Conservation (phyloP, 805 yeast genomes). For the Monosporozyma servazzii region DNA sequence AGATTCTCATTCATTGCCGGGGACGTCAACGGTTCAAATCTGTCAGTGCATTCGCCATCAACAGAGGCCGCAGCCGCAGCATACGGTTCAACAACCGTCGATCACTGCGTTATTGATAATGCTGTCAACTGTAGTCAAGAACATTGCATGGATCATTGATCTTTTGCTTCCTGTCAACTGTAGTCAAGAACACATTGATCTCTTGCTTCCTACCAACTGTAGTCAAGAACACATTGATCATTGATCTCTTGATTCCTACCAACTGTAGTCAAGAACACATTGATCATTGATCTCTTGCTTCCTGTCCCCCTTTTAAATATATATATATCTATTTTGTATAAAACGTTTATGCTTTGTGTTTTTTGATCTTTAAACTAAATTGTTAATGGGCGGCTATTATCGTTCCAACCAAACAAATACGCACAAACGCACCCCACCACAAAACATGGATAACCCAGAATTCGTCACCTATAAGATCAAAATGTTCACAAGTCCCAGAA, state of each 20-base stretch:
- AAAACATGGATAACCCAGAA: neutral
- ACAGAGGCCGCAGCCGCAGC: constrained; percentile 19
- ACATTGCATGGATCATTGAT: constrained; percentile 1
- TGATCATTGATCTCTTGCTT: neutral
- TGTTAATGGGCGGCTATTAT: neutral
- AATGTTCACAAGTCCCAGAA: neutral
- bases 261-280: constrained; percentile 31
- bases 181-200: too few species aligned
- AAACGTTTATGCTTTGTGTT: too few species aligned
- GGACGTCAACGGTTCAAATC: constrained; percentile 1
- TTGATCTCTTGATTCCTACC: constrained; percentile 43
- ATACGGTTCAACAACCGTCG: constrained; percentile 29
- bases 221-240: constrained; percentile 21
- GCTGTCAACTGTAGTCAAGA: constrained; percentile 37
- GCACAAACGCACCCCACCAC: too few species aligned
- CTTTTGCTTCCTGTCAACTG: too few species aligned
- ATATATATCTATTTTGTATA: neutral
- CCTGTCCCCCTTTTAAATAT: too few species aligned
- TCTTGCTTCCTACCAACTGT: constrained; percentile 44
- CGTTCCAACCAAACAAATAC: neutral
- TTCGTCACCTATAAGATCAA: neutral
- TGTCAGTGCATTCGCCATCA: too few species aligned
- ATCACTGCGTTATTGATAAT: constrained; percentile 43
- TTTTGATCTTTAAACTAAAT: too few species aligned
- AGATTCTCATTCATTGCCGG: constrained; percentile 28